phyloP scores from a whole-genome alignment of 441 rosid species.

The Dalechampia spathulata region DNA sequence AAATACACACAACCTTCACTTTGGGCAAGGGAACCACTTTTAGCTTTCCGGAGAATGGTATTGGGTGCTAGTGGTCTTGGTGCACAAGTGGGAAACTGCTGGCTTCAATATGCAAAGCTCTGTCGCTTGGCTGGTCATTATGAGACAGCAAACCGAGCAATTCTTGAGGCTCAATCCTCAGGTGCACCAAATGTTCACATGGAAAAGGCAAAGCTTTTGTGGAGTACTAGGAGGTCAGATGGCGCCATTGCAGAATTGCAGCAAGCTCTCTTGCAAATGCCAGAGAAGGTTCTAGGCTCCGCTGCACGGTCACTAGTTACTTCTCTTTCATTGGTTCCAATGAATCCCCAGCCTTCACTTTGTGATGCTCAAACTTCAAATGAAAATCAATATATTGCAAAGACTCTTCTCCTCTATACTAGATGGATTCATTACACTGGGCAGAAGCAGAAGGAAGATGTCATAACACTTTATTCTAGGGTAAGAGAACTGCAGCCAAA shows the following conservation, averaged over 20 bases:
- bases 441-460: conserved; percentile 98
- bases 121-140: conserved; percentile 99
- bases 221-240: conserved; percentile 89
- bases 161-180: conserved; percentile 91
- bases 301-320: conserved; percentile 67
- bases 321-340: conserved; percentile 76
- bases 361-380: conserved; percentile 48
- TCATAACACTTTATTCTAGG: conserved; percentile 76
- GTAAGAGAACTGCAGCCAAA: conserved; percentile 89
- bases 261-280: conserved; percentile 87
- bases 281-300: conserved; percentile 78
- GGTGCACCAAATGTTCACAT: conserved; percentile 89
- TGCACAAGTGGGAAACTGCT: conserved; percentile 92
- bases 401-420: conserved; percentile 90
- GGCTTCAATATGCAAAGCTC: conserved; percentile 99
- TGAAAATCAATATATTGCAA: conserved; percentile 75
- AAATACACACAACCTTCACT: conserved; percentile 87
- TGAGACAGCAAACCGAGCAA: conserved; percentile 93
- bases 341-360: conserved; percentile 53
- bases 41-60: conserved; percentile 88
- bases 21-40: conserved; percentile 98
- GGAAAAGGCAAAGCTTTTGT: conserved; percentile 98
- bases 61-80: conserved; percentile 80
- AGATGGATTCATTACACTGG: conserved; percentile 97
- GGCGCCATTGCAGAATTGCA: conserved; percentile 94